Conservation (phyloP, 192 early-diverging fungal species). For the Phycomyces nitens region DNA sequence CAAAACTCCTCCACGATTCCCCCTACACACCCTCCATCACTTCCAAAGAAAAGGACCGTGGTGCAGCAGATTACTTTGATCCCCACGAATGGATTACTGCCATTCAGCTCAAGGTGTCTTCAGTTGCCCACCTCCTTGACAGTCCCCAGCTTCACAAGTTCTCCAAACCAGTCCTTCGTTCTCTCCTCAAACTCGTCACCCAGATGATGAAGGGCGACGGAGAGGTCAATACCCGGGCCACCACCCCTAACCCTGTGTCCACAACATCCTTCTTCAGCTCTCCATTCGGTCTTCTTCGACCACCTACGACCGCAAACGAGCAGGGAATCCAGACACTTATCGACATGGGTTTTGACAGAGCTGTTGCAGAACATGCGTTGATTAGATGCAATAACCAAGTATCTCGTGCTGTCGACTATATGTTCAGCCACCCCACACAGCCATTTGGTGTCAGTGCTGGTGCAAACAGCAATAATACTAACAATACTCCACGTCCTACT, state of each 20-base stretch:
- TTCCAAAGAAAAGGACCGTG: constrained; percentile 53
- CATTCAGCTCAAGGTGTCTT: constrained; percentile 58
- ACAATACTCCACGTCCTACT: not conserved
- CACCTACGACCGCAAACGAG: constrained; percentile 56
- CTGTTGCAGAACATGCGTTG: constrained; percentile 75
- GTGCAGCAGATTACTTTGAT: constrained; percentile 63
- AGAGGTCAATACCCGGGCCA: constrained; percentile 47
- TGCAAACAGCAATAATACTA: constrained; percentile 20
- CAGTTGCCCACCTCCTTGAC: constrained; percentile 61
- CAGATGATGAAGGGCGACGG: constrained; percentile 74
- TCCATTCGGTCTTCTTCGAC: constrained; percentile 28
- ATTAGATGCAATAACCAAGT: constrained; percentile 74
- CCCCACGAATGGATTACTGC: constrained; percentile 64
- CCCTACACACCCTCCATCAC: constrained; percentile 55
- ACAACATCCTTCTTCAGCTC: constrained; percentile 15
- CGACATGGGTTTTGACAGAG: constrained; percentile 85
- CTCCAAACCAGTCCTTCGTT: constrained; percentile 51
- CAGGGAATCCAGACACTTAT: constrained; percentile 65
- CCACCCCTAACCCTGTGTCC: constrained; percentile 28
- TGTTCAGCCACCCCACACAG: constrained; percentile 64
- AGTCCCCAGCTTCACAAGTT: constrained; percentile 55
- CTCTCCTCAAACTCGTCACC: constrained; percentile 57
- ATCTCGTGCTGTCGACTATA: constrained; percentile 78
- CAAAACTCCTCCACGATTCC: constrained; percentile 71
- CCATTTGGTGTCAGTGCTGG: constrained; percentile 29